Conservation (phyloP, 352 stramenopile species). For the Pythium myriotylum region DNA sequence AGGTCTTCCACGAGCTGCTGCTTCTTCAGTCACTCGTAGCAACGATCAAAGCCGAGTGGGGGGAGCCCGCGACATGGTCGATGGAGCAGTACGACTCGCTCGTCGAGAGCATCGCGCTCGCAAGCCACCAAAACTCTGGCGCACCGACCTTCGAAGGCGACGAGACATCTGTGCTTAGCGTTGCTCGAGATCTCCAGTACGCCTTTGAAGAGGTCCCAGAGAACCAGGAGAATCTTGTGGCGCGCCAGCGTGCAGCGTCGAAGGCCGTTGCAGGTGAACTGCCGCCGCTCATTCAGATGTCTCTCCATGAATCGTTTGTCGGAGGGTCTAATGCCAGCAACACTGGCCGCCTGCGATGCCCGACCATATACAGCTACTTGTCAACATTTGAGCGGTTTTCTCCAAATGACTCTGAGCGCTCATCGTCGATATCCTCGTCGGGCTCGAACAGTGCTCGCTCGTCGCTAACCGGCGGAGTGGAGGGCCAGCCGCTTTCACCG, state of each 20-base stretch:
- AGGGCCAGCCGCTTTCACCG: constrained; percentile 42
- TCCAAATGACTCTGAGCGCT: neutral
- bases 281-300: neutral
- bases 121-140: constrained; percentile 6
- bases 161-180: constrained; percentile 41
- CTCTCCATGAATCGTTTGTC: constrained; percentile 11
- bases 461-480: neutral
- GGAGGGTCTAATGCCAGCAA: neutral
- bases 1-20: constrained; percentile 70
- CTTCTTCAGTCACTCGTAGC: constrained; percentile 62
- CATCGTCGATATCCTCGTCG: constrained; percentile 5
- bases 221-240: constrained; percentile 50
- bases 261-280: neutral
- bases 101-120: constrained; percentile 55
- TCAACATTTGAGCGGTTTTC: constrained; percentile 67
- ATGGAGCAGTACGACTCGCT: constrained; percentile 63
- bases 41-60: constrained; percentile 48
- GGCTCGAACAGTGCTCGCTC: constrained; percentile 23
- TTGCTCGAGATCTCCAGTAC: constrained; percentile 63
- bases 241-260: neutral
- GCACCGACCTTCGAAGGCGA: neutral
- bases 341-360: constrained; percentile 42
- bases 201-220: constrained; percentile 67
- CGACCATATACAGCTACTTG: constrained; percentile 77
- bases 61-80: constrained; percentile 46